Evolutionary conservation across 305 asterid genomes (phyloP).

Genomic region (Salvia sclarea): DNA sequence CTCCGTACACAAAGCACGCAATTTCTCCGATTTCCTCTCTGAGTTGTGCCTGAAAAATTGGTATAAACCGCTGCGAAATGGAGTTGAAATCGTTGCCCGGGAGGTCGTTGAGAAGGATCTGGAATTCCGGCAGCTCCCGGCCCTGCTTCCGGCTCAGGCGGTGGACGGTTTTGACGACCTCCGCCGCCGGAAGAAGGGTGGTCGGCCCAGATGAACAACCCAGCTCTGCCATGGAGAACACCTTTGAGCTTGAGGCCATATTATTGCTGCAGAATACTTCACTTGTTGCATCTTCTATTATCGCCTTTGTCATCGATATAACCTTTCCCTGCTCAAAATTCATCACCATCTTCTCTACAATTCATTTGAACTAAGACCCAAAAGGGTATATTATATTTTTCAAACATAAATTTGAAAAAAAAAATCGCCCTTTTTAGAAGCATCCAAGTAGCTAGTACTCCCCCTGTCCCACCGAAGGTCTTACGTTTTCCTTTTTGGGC

Average conservation of each 20-base stretch:
- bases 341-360: no score
- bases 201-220: slow-evolving; percentile 67
- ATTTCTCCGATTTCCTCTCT: slow-evolving; percentile 15
- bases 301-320: slow-evolving; percentile 40
- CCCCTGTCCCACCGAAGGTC: no score
- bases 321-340: slow-evolving; percentile 49
- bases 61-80: slow-evolving; percentile 38
- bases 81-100: slow-evolving; percentile 27
- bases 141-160: no score
- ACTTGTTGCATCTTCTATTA: slow-evolving; percentile 41
- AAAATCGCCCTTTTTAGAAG: no score
- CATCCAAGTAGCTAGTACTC: no score
- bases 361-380: no score
- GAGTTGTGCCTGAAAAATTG: slow-evolving; percentile 16
- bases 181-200: slow-evolving; percentile 34
- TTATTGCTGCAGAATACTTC: slow-evolving; percentile 18
- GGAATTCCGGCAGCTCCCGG: slow-evolving; percentile 15
- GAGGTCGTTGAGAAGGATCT: slow-evolving; percentile 43
- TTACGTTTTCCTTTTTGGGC: no score
- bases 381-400: no score
- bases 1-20: slow-evolving; percentile 44
- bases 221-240: slow-evolving; percentile 47
- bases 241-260: no score
- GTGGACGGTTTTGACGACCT: slow-evolving; percentile 33
- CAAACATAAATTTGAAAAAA: no score